Evolutionary conservation across 176 grass and related monocot species (phyloP), one percentile per base, ranked within the genome.

Genomic region (Phragmites australis): DNA sequence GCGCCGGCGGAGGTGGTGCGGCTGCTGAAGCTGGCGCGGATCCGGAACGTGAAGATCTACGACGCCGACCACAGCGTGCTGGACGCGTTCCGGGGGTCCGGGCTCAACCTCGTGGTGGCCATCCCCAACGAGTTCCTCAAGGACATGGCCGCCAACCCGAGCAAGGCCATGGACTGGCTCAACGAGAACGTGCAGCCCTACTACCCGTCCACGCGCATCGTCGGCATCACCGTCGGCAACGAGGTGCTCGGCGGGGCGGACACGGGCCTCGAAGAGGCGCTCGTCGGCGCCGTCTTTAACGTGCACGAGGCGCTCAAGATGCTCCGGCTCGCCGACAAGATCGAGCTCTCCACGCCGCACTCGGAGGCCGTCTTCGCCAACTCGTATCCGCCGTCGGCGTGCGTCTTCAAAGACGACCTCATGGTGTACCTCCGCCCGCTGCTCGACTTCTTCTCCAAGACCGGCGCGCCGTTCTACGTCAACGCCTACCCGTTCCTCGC

Each of bases 401-500:
- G 96, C 75, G 84, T 81, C n/a, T 99, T 95, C 84, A 70, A 68
- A 1, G 74, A 77, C 3, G 89, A 89, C 17, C 71, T 95, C 42
- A 65, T 95, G 69, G 48, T 70, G 14, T 88, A 93, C 83, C 83
- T 95, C 71, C 89, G 89, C 66, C 92, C 92, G 0, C 83, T 99
- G 12, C 81, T 99, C 30, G 88, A 89, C 78, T 93, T 99, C 88
- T 93, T 93, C 85, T 83, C 90, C 41, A 17, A 39, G 26, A 95
- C 77, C 21, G 88, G 90, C 39, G 87, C 86, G 11, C 96, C 92
- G 1, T 99, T 99, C 86, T 93, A 93, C 71, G 65, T 99, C 37
- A 99, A 99, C 75, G 90, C 91, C 1, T 99, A 99, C 78, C 96
- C 96, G 44, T 99, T 95, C 80, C 81, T 99, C 39, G 96, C 96